Evolutionary conservation across 495 filamentous ascomycete species (phyloP).

Genomic region (Viridothelium virens): DNA sequence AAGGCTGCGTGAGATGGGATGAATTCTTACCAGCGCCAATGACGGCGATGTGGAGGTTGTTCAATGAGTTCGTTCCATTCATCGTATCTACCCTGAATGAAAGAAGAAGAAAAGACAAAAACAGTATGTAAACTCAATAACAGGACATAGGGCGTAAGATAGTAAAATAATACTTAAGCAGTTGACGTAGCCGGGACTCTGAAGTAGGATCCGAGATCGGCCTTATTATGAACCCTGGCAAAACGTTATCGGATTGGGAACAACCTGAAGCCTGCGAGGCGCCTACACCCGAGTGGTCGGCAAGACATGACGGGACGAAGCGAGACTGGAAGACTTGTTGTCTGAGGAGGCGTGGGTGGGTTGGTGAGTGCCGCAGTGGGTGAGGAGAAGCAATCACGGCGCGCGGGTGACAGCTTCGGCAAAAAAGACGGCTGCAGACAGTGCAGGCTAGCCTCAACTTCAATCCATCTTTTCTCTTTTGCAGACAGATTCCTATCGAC

Average conservation of each 20-base stretch:
- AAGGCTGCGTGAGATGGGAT: not conserved
- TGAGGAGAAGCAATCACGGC: not conserved
- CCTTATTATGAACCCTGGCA: not conserved
- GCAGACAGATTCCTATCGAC: too few species aligned
- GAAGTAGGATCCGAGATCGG: constrained; percentile 2
- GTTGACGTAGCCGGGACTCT: not conserved
- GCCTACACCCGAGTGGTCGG: not conserved
- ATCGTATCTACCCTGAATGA: not conserved
- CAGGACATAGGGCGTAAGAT: not conserved
- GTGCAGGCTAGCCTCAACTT: not conserved
- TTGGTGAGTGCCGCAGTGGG: not conserved
- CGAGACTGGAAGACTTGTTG: not conserved
- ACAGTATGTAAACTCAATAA: too few species aligned
- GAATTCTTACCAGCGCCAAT: constrained; percentile 30
- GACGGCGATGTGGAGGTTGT: constrained; percentile 28
- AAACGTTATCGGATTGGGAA: not conserved
- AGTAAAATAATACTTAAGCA: not conserved
- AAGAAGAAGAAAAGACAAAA: not conserved
- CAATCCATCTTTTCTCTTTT: not conserved
- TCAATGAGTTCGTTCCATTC: not conserved
- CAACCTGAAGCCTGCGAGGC: not conserved
- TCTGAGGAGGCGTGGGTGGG: too few species aligned
- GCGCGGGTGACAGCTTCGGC: not conserved
- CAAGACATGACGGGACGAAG: not conserved
- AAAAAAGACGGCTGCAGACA: not conserved